Conservation (phyloP, 148 eudicot genomes). For the Persicaria maculosa region DNA sequence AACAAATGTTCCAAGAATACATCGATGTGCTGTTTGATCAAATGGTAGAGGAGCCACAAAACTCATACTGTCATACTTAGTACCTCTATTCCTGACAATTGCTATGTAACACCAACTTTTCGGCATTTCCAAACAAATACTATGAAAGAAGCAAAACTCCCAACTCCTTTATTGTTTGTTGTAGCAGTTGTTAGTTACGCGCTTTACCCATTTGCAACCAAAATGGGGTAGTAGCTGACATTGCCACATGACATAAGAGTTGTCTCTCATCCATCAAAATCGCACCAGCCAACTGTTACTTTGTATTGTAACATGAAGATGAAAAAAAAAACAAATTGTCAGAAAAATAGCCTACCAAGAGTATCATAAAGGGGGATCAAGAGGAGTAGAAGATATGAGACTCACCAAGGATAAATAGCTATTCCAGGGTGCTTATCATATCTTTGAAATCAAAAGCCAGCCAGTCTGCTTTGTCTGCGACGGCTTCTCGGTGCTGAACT, state of each 20-base stretch:
- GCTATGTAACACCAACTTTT: too few species aligned
- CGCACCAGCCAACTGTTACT: background rate
- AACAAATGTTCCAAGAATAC: too few species aligned
- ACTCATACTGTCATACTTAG: too few species aligned
- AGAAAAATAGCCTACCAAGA: background rate
- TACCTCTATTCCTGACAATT: too few species aligned
- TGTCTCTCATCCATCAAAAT: background rate
- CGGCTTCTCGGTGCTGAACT: conserved; percentile 73
- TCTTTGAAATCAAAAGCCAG: conserved; percentile 64
- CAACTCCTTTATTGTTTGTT: background rate
- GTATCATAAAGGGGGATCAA: background rate
- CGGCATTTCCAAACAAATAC: background rate
- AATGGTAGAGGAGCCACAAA: too few species aligned
- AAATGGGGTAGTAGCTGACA: background rate
- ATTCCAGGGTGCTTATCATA: conserved; percentile 61
- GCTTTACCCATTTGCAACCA: background rate
- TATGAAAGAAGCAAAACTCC: background rate
- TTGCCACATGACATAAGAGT: background rate
- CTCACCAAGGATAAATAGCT: background rate
- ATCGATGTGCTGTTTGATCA: too few species aligned
- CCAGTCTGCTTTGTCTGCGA: conserved; percentile 93
- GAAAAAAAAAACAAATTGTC: too few species aligned
- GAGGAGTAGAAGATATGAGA: background rate
- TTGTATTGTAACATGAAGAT: too few species aligned
- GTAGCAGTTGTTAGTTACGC: background rate